These are phyloP conservation scores for Gomphus bonarii DNA, from an alignment of 1,284 basidiomycete species.

Conservation along the genomic window DNA sequence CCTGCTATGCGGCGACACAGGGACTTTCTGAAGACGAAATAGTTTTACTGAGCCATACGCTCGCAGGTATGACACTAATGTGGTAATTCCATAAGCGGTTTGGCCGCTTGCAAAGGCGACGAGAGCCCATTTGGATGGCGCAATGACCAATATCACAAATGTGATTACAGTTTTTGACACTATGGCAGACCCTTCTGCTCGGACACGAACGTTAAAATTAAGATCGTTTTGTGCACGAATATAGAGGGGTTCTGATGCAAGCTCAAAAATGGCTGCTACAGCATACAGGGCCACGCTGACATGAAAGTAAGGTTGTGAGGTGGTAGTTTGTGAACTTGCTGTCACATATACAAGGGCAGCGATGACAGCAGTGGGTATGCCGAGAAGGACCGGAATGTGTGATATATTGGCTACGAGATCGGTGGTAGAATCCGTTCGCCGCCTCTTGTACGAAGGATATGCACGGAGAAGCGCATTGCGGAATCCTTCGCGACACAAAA, in stretches of 20 bases:
- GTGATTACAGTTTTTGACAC: slow-evolving; percentile 65
- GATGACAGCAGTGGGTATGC: slow-evolving; percentile 40
- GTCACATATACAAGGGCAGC: slow-evolving; percentile 41
- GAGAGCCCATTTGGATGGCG: slow-evolving; percentile 37
- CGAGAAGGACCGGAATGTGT: slow-evolving; percentile 47
- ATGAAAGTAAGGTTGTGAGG: slow-evolving; percentile 53
- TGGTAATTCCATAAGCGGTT: slow-evolving; percentile 49
- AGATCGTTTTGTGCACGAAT: slow-evolving; percentile 64
- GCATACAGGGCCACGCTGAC: slow-evolving; percentile 62
- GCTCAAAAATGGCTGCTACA: slow-evolving; percentile 62
- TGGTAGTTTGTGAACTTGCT: slow-evolving; percentile 38
- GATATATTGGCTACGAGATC: slow-evolving; percentile 36
- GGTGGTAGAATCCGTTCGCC: slow-evolving; percentile 10
- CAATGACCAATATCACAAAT: slow-evolving; percentile 49
- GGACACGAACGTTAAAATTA: slow-evolving; percentile 57
- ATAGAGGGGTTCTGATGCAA: slow-evolving; percentile 78
- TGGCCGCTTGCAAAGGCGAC: slow-evolving; percentile 81
- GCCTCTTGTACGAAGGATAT: slow-evolving; percentile 20
- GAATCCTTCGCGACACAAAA: slow-evolving; percentile 86
- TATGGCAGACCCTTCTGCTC: slow-evolving; percentile 76
- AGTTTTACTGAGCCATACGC: slow-evolving; percentile 6
- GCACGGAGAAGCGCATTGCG: slow-evolving; percentile 66
- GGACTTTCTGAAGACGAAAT: slow-evolving; percentile 2
- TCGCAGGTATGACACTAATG: slow-evolving; percentile 24
- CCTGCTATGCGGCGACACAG: neutral